Base-by-base conservation (phyloP, 164 flowering plant species). In the Magnolia kwangsiensis region DNA sequence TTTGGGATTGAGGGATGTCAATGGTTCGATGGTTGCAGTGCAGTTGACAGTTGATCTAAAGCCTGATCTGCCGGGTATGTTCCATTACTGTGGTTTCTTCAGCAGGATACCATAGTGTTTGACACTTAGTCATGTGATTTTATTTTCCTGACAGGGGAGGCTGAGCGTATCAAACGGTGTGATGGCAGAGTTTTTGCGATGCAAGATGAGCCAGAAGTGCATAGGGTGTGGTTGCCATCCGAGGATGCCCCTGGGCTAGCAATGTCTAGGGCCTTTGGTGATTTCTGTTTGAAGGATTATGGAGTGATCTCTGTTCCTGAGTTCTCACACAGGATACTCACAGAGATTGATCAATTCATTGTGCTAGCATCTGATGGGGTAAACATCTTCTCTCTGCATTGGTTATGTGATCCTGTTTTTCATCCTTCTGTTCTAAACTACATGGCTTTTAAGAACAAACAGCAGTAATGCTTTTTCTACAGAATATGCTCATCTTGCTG, bases 261-360 rank as follows among this genome's bases (percentile, higher is more conserved):
- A 77, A 96, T 96, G 99, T 96, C 99, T 72, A 86, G 99, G 78
- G 98, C 99, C 55, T 96, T 96, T 83, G 99, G 99, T 8, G 99
- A 96, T 84, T 96, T 93, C 66, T 93, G 98, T 82, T 82, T 96
- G 84, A 96, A 96, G 83, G 95, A 96, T 7, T 93, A 92, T 83
- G 99, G 98, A 19, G 96, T 93, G 31, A 93, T 95, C 51, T 92
- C 98, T 21, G 80, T 90, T 73, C 99, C 99, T 23, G 96, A 93
- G 68, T 87, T 91, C 70, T 83, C 94, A 45, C 96, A 92, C 74
- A 83, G 97, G 68, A 50, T 74, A 58, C 93, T 93, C n/a, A 92
- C 94, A 7, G 96, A 95, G 4, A 84, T 81, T 63, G 99, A 95
- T 82, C 88, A 90, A 79, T 95, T 95, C 81, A 80, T 95, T 51